Percentiles rank a stretch among this genome's conserved stretches.
phyloP scores from a whole-genome alignment of 805 yeast species.

The Nakazawaea ambrosiae region DNA sequence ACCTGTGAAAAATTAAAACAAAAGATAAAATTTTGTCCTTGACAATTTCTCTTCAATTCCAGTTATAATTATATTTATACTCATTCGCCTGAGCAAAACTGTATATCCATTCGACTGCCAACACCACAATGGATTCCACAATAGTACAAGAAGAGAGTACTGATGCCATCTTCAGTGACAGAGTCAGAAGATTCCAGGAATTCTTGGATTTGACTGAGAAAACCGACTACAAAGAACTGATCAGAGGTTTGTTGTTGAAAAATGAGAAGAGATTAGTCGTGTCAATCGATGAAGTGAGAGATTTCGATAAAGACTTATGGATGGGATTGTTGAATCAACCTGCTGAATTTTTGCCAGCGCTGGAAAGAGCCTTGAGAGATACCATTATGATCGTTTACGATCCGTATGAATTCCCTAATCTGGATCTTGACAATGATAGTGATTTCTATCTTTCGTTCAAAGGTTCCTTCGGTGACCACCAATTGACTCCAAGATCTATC shows the following conservation, averaged over 20 bases:
- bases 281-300: slow-evolving; percentile 81
- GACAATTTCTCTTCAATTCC: too few relatives aligned
- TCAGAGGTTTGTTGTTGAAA: slow-evolving; percentile 65
- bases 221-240: slow-evolving; percentile 60
- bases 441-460: slow-evolving; percentile 71
- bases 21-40: too few relatives aligned
- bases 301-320: slow-evolving; percentile 76
- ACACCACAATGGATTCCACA: slow-evolving; percentile 9
- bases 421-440: slow-evolving; percentile 51
- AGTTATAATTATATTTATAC: too few relatives aligned
- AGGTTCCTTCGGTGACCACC: slow-evolving; percentile 88
- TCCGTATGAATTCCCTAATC: slow-evolving; percentile 44
- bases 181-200: slow-evolving; percentile 84
- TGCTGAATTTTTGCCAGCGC: slow-evolving; percentile 81
- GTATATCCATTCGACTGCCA: too few relatives aligned
- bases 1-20: too few relatives aligned
- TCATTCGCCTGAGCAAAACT: too few relatives aligned
- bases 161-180: slow-evolving; percentile 55
- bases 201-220: slow-evolving; percentile 54
- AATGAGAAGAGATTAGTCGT: slow-evolving; percentile 63
- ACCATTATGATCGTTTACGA: slow-evolving; percentile 69
- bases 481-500: slow-evolving; percentile 82
- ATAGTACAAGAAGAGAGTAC: slow-evolving; percentile 17
- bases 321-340: slow-evolving; percentile 68
- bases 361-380: slow-evolving; percentile 80